A percentile compares a stretch with the other conserved stretches of the same genome.
phyloP scores from a whole-genome alignment of 306 rosid species.

The Gastrolobium villosum region DNA sequence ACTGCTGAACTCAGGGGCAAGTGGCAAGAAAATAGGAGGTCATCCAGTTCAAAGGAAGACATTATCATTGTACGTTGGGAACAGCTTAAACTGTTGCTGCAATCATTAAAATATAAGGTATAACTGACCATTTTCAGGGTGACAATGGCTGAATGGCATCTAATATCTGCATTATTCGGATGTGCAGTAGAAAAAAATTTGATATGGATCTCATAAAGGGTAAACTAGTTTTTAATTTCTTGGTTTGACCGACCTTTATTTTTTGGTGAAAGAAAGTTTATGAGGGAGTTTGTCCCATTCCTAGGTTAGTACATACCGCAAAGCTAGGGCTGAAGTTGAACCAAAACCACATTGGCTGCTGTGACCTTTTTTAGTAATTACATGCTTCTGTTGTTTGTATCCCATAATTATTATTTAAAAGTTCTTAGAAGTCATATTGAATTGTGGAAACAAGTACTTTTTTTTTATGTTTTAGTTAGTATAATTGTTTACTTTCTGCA shows the following conservation, averaged over 20 bases:
- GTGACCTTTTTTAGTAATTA: not conserved
- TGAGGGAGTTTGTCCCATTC: too few species aligned
- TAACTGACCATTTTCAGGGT: not conserved
- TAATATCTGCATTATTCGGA: too few species aligned
- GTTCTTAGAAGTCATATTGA: not conserved
- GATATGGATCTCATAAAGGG: too few species aligned
- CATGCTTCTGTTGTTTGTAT: constrained; percentile 4
- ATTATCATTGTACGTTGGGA: constrained; percentile 71
- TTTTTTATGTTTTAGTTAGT: not conserved
- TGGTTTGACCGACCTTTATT: too few species aligned
- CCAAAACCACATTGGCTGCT: not conserved
- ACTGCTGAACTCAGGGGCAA: constrained; percentile 74
- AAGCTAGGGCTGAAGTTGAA: too few species aligned
- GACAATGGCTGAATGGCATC: too few species aligned
- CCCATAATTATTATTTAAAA: too few species aligned
- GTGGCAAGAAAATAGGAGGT: constrained; percentile 72
- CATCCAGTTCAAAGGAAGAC: constrained; percentile 62
- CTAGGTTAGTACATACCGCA: too few species aligned
- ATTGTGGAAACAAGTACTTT: not conserved
- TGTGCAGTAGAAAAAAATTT: too few species aligned
- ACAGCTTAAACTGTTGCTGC: constrained; percentile 67
- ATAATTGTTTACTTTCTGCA: constrained; percentile 39
- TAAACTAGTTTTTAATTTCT: too few species aligned
- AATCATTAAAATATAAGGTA: constrained; percentile 73
- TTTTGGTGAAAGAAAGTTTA: too few species aligned